Evolutionary conservation across 495 filamentous ascomycete genomes (phyloP).

Genomic region (Aspergillus asperescens): DNA sequence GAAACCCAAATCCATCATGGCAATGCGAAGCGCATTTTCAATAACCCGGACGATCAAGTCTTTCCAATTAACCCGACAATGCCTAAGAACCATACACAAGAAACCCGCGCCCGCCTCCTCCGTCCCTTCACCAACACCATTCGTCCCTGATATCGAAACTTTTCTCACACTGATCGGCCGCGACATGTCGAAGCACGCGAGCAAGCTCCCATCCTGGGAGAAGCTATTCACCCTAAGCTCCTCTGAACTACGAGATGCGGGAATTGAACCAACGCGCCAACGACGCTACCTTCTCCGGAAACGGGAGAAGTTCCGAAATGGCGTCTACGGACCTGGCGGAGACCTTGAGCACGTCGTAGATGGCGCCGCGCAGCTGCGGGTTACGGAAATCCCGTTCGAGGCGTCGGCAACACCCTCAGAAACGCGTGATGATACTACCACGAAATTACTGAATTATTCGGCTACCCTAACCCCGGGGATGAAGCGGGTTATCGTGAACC

Average conservation of each 20-base stretch:
- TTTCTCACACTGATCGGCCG: slow-evolving; percentile 94
- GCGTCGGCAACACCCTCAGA: background rate
- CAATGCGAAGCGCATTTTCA: slow-evolving; percentile 32
- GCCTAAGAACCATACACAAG: slow-evolving; percentile 33
- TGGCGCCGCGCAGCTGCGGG: slow-evolving; percentile 62
- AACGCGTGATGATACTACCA: slow-evolving; percentile 1
- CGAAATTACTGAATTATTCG: slow-evolving; percentile 18
- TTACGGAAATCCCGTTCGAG: slow-evolving; percentile 55
- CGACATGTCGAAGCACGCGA: slow-evolving; percentile 66
- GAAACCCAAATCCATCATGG: slow-evolving; percentile 20
- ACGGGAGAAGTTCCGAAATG: slow-evolving; percentile 74
- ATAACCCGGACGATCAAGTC: slow-evolving; percentile 26
- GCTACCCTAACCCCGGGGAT: slow-evolving; percentile 50
- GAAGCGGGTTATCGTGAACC: slow-evolving; percentile 65
- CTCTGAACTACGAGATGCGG: slow-evolving; percentile 69
- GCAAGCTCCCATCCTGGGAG: slow-evolving; percentile 83
- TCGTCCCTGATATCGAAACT: slow-evolving; percentile 82
- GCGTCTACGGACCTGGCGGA: slow-evolving; percentile 71
- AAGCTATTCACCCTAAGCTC: slow-evolving; percentile 77
- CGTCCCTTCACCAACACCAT: slow-evolving; percentile 69
- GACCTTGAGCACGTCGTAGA: slow-evolving; percentile 67
- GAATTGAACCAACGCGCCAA: slow-evolving; percentile 76
- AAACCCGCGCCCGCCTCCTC: slow-evolving; percentile 13
- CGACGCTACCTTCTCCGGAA: slow-evolving; percentile 80
- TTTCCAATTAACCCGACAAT: slow-evolving; percentile 26